These are phyloP conservation scores for Tricholomella constricta DNA, from an alignment of 768 basidiomycete species.

Conservation along the genomic window DNA sequence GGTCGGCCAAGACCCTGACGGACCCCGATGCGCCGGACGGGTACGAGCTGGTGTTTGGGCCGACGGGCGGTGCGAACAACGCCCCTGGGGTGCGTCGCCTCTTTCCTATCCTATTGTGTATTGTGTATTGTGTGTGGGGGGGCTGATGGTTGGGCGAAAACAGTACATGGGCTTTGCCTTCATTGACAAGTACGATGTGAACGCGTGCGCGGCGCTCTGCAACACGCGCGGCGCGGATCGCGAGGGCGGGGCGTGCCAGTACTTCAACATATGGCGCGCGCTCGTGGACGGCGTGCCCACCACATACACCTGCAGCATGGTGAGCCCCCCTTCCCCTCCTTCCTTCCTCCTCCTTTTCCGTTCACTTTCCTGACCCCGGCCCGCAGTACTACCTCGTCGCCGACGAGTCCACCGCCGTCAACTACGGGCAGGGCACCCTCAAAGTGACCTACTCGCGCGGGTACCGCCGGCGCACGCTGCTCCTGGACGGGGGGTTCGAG, in stretches of 20 bases:
- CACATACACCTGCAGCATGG: constrained; percentile 53
- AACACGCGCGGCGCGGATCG: constrained; percentile 43
- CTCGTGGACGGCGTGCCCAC: constrained; percentile 47
- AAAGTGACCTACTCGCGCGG: constrained; percentile 49
- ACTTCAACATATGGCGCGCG: constrained; percentile 57
- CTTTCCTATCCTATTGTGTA: too few relatives aligned
- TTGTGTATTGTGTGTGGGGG: too few relatives aligned
- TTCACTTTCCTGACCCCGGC: not conserved
- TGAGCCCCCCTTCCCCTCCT: constrained; percentile 20
- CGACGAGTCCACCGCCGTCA: constrained; percentile 46
- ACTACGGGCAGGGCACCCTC: constrained; percentile 47
- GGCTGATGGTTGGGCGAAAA: constrained; percentile 6
- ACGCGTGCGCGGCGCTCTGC: constrained; percentile 46
- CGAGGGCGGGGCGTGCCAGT: constrained; percentile 47
- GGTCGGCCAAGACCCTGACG: constrained; percentile 34
- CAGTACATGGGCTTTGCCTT: constrained; percentile 57
- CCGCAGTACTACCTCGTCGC: constrained; percentile 45
- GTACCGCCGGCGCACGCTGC: constrained; percentile 42
- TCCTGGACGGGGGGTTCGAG: constrained; percentile 49
- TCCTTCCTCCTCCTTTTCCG: not conserved
- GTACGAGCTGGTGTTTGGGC: constrained; percentile 49
- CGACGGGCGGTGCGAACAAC: constrained; percentile 47
- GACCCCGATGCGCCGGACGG: constrained; percentile 43
- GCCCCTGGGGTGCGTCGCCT: constrained; percentile 19
- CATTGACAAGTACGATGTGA: constrained; percentile 48